phyloP scores from a whole-genome alignment of 805 yeast genomes.

The Diddensiella transvaalensis region DNA sequence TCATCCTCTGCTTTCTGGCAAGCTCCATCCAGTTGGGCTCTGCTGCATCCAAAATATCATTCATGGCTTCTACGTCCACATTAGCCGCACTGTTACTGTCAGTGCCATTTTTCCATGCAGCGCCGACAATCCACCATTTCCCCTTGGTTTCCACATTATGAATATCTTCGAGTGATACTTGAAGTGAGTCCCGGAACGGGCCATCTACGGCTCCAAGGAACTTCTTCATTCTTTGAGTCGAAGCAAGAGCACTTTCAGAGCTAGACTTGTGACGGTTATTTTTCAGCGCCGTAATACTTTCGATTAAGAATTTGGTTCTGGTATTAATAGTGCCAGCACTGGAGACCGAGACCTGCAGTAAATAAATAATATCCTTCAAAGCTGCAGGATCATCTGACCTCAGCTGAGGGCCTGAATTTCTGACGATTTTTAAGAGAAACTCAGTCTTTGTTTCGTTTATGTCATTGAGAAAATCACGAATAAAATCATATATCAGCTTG shows the following conservation, averaged over 20 bases:
- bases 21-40: constrained; percentile 87
- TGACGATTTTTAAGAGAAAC: constrained; percentile 63
- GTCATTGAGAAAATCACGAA: constrained; percentile 46
- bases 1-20: constrained; percentile 86
- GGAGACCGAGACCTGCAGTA: constrained; percentile 48
- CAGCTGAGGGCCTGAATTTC: constrained; percentile 77
- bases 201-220: constrained; percentile 52
- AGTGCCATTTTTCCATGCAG: constrained; percentile 86
- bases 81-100: constrained; percentile 22
- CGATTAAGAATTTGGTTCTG: constrained; percentile 78
- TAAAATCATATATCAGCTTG: constrained; percentile 71
- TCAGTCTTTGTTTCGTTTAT: constrained; percentile 75
- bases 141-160: constrained; percentile 73
- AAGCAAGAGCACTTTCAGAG: constrained; percentile 50
- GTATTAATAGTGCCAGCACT: constrained; percentile 42
- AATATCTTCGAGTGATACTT: constrained; percentile 80
- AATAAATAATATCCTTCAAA: constrained; percentile 68
- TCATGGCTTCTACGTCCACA: constrained; percentile 44
- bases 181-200: constrained; percentile 63
- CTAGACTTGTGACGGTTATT: constrained; percentile 67
- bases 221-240: constrained; percentile 60
- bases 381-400: constrained; percentile 88
- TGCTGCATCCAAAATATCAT: constrained; percentile 60
- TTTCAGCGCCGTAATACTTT: constrained; percentile 78
- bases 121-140: constrained; percentile 99